Evolutionary conservation across 768 basidiomycete genomes (phyloP).

Genomic region (Calocybe cyanea): DNA sequence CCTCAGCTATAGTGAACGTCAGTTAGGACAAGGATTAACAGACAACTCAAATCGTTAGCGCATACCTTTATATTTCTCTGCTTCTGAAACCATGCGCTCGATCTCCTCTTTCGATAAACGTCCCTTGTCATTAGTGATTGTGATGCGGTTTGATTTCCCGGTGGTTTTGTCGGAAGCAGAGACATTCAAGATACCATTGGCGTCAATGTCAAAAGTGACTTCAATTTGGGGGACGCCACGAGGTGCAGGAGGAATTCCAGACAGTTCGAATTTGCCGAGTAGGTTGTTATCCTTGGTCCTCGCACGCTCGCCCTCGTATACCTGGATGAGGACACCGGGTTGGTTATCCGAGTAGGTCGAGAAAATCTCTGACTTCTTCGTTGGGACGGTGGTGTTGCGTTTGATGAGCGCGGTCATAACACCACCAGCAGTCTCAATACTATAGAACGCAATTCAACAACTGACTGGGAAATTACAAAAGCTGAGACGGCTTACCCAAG

Average conservation of each 20-base stretch:
- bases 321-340: conserved; percentile 96
- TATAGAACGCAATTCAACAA: conserved; percentile 12
- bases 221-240: conserved; percentile 98
- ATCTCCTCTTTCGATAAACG: conserved; percentile 97
- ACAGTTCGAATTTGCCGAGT: conserved; percentile 97
- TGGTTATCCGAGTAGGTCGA: conserved; percentile 99
- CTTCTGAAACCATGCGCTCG: conserved; percentile 94
- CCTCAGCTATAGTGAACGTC: conserved; percentile 52
- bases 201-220: conserved; percentile 97
- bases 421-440: conserved; percentile 99
- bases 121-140: conserved; percentile 95
- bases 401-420: conserved; percentile 99
- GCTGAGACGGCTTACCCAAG: conserved; percentile 40
- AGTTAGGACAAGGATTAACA: conserved; percentile 12
- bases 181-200: conserved; percentile 95
- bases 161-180: conserved; percentile 96
- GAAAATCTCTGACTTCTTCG: conserved; percentile 98
- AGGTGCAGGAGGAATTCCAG: conserved; percentile 93
- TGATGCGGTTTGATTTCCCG: conserved; percentile 92
- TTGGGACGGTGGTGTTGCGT: conserved; percentile 97
- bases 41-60: conserved; percentile 3
- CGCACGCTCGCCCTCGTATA: conserved; percentile 97
- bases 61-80: conserved; percentile 86
- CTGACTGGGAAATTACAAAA: conserved; percentile 20
- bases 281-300: conserved; percentile 99